These are phyloP conservation scores for Chalciporus sp. DNA, from an alignment of 1,284 basidiomycete species.

Conservation along the genomic window DNA sequence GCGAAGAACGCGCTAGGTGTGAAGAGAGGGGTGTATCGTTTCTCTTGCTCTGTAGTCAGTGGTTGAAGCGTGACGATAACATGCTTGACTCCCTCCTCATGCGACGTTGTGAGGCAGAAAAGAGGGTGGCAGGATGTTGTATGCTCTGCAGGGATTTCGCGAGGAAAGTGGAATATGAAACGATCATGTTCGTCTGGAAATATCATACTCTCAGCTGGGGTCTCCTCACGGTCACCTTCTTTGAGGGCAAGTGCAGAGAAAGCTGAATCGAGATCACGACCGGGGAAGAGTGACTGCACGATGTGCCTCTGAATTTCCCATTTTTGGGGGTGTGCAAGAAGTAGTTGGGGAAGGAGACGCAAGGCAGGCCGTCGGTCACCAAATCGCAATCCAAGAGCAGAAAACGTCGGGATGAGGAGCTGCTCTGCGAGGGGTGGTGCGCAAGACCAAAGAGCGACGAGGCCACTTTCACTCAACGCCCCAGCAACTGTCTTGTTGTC, in stretches of 20 bases:
- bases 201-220: constrained; percentile 13
- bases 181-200: constrained; percentile 60
- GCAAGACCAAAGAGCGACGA: constrained; percentile 34
- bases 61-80: constrained; percentile 48
- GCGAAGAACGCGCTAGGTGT: constrained; percentile 53
- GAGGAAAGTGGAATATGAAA: constrained; percentile 58
- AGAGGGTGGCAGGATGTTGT: constrained; percentile 21
- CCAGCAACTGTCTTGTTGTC: constrained; percentile 25
- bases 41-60: constrained; percentile 43
- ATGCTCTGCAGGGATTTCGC: constrained; percentile 33
- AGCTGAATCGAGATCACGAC: constrained; percentile 25
- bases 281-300: constrained; percentile 26
- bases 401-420: constrained; percentile 22
- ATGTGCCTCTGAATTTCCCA: constrained; percentile 19
- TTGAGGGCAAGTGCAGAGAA: constrained; percentile 55
- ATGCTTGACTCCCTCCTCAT: constrained; percentile 45
- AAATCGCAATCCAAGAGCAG: constrained; percentile 29
- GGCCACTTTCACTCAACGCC: constrained; percentile 26
- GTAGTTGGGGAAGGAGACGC: constrained; percentile 30
- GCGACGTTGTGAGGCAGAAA: constrained; percentile 20
- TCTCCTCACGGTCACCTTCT: constrained; percentile 32
- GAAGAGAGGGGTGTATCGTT: constrained; percentile 54
- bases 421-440: constrained; percentile 26
- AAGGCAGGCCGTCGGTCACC: background rate
- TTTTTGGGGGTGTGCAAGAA: constrained; percentile 28